phyloP scores from a whole-genome alignment of 2,329 filamentous ascomycete genomes.

The Blumeria graminis region DNA sequence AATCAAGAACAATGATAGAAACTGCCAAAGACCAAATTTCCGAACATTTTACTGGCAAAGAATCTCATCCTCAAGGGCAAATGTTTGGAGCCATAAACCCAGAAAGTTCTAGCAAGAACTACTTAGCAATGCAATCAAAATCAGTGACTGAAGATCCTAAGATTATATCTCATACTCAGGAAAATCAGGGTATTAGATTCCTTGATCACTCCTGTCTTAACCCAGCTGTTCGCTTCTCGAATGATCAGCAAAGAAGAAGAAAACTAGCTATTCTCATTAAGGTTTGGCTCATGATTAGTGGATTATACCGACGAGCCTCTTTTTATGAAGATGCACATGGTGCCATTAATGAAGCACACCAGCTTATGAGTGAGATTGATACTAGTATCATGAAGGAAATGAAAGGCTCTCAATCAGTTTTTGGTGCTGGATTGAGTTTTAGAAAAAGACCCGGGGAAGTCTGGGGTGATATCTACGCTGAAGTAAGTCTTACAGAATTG shows the following conservation, averaged over 20 bases:
- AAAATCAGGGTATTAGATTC: not conserved
- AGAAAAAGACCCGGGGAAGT: slow-evolving; percentile 63
- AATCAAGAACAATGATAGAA: too few relatives aligned
- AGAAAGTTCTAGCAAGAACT: too few relatives aligned
- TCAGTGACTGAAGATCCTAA: not conserved
- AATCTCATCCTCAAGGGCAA: too few relatives aligned
- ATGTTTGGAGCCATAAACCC: too few relatives aligned
- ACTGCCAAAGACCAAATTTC: too few relatives aligned
- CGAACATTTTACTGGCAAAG: too few relatives aligned
- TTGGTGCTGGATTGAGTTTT: slow-evolving; percentile 49
- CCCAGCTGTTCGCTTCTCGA: slow-evolving; percentile 22
- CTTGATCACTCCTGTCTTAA: slow-evolving; percentile 1
- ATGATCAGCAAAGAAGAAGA: slow-evolving; percentile 26
- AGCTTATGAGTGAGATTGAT: slow-evolving; percentile 50
- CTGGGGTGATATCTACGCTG: slow-evolving; percentile 61
- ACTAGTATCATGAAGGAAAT: slow-evolving; percentile 35
- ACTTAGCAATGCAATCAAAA: too few relatives aligned
- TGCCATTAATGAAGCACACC: slow-evolving; percentile 59
- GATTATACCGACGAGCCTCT: slow-evolving; percentile 61
- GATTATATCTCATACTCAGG: not conserved
- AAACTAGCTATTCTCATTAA: slow-evolving; percentile 36
- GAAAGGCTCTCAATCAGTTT: slow-evolving; percentile 35
- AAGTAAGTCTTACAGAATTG: slow-evolving; percentile 30
- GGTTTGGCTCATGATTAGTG: slow-evolving; percentile 77
- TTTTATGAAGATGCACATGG: slow-evolving; percentile 60